These are phyloP conservation scores for Candida anglica DNA, from an alignment of 805 yeast species.

Conservation along the genomic window DNA sequence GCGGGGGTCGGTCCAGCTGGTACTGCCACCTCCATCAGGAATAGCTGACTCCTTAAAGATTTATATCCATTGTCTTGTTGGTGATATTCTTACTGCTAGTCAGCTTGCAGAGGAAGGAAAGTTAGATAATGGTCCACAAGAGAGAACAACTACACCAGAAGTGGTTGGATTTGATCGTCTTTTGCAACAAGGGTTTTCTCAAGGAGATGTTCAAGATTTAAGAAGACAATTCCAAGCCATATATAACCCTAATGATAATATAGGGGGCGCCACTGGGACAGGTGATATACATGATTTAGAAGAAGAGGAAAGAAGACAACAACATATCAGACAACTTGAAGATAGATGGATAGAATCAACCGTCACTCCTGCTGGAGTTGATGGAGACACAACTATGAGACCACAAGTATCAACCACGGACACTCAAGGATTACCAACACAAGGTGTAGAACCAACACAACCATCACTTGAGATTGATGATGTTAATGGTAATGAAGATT, in stretches of 20 bases:
- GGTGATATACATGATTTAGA: slow-evolving; percentile 33
- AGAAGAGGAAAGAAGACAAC: slow-evolving; percentile 37
- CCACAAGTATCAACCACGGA: slow-evolving; percentile 2
- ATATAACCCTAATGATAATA: slow-evolving; percentile 43
- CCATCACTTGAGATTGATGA: slow-evolving; percentile 29
- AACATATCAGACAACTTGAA: slow-evolving; percentile 58
- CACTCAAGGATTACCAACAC: background rate
- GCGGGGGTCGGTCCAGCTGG: no score
- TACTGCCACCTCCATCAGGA: slow-evolving; percentile 3
- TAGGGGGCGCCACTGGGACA: slow-evolving; percentile 6
- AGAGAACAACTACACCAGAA: slow-evolving; percentile 54
- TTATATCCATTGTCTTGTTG: slow-evolving; percentile 79
- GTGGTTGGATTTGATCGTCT: slow-evolving; percentile 83
- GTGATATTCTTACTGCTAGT: slow-evolving; percentile 52
- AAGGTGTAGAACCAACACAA: slow-evolving; percentile 8
- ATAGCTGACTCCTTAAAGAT: slow-evolving; percentile 26
- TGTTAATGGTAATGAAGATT: slow-evolving; percentile 49
- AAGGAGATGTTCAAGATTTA: slow-evolving; percentile 67
- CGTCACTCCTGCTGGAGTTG: slow-evolving; percentile 22
- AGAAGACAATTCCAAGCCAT: slow-evolving; percentile 71
- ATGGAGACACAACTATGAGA: slow-evolving; percentile 3
- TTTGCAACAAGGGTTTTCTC: slow-evolving; percentile 77
- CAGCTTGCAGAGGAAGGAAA: slow-evolving; percentile 60
- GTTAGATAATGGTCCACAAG: slow-evolving; percentile 49
- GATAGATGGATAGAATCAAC: slow-evolving; percentile 88